Conservation (phyloP, 2,329 filamentous ascomycete genomes). For the Aspergillus glaucus region DNA sequence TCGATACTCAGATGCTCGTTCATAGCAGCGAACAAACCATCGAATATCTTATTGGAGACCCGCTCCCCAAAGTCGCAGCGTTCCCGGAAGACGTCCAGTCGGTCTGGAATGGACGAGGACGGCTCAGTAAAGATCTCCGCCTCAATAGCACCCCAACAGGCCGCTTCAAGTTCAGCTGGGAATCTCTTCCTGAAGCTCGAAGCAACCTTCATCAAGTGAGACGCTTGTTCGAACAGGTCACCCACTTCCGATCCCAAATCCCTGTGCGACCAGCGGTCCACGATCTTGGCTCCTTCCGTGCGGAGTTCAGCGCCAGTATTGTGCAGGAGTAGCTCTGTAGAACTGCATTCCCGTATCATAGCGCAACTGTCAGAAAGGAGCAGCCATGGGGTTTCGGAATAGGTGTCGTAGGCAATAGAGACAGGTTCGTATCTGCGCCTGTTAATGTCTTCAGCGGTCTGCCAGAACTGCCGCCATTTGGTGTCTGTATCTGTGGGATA, state of each 20-base stretch:
- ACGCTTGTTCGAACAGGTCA: slow-evolving; percentile 48
- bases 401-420: slow-evolving; percentile 66
- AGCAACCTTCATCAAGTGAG: slow-evolving; percentile 63
- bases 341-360: slow-evolving; percentile 71
- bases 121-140: slow-evolving; percentile 70
- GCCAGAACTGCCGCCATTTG: slow-evolving; percentile 88
- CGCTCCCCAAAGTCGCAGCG: slow-evolving; percentile 70
- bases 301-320: slow-evolving; percentile 49
- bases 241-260: slow-evolving; percentile 44
- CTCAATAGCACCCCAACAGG: slow-evolving; percentile 61
- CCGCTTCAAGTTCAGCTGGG: slow-evolving; percentile 61
- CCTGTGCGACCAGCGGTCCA: slow-evolving; percentile 39
- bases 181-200: slow-evolving; percentile 64
- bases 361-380: slow-evolving; percentile 76
- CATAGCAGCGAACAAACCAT: slow-evolving; percentile 61
- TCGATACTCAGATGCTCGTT: slow-evolving; percentile 56
- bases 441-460: slow-evolving; percentile 77
- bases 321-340: slow-evolving; percentile 66
- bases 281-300: slow-evolving; percentile 32
- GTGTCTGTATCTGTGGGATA: slow-evolving; percentile 68
- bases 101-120: slow-evolving; percentile 62
- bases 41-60: slow-evolving; percentile 74
- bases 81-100: slow-evolving; percentile 72
- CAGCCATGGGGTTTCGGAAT: slow-evolving; percentile 71
- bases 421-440: slow-evolving; percentile 77